Evolutionary conservation across 371 early-diverging fungal species (phyloP).

Genomic region (Mucor mucedo): DNA sequence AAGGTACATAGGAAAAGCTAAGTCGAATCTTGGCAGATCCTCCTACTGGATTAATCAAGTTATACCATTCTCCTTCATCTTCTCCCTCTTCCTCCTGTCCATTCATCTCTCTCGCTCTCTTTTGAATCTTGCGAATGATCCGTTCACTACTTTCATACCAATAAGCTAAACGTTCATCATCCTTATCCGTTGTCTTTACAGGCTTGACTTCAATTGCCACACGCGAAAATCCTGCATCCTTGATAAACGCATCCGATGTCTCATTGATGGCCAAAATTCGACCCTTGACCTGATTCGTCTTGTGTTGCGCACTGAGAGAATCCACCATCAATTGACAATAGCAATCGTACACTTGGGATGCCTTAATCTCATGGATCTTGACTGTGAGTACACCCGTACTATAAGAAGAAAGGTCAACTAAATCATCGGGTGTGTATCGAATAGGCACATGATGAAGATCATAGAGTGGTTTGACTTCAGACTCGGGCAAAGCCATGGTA

Average conservation of each 20-base stretch:
- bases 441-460: conserved; percentile 39
- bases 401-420: conserved; percentile 44
- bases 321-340: conserved; percentile 50
- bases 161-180: conserved; percentile 36
- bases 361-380: conserved; percentile 44
- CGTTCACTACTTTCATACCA: conserved; percentile 44
- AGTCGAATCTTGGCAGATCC: conserved; percentile 48
- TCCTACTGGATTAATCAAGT: conserved; percentile 38
- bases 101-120: conserved; percentile 3
- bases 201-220: conserved; percentile 55
- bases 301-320: conserved; percentile 38
- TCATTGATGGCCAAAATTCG: conserved; percentile 35
- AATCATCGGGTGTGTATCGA: conserved; percentile 48
- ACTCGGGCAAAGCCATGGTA: conserved; percentile 33
- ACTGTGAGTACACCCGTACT: conserved; percentile 42
- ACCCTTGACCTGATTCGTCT: conserved; percentile 39
- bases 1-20: conserved; percentile 59
- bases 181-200: conserved; percentile 30
- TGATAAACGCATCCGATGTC: conserved; percentile 60
- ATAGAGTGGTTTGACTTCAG: background rate
- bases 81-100: conserved; percentile 7
- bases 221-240: conserved; percentile 66
- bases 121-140: conserved; percentile 41
- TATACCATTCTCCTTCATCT: conserved; percentile 47
- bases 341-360: conserved; percentile 26